Conservation (phyloP, 768 basidiomycete species). For the Boletus reticulatus region DNA sequence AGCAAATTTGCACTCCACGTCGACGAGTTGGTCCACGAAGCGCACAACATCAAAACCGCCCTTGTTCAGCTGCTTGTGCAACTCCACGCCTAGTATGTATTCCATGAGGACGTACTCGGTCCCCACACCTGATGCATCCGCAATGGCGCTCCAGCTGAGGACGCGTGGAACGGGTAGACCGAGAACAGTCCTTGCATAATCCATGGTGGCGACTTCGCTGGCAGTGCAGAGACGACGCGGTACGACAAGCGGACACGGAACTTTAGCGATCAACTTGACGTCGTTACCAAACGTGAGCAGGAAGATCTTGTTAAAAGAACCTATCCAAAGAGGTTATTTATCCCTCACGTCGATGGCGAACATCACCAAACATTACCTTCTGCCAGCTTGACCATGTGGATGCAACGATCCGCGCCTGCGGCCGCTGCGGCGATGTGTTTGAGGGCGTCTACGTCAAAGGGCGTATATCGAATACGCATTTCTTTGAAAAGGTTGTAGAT, state of each 20-base stretch:
- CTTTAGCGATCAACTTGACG: slow-evolving; percentile 14
- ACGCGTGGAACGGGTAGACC: slow-evolving; percentile 30
- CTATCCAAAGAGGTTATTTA: slow-evolving; percentile 7
- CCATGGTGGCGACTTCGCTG: slow-evolving; percentile 38
- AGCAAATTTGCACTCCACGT: slow-evolving; percentile 21
- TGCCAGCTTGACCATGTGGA: slow-evolving; percentile 14
- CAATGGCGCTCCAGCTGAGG: slow-evolving; percentile 28
- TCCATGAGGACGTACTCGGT: slow-evolving; percentile 38
- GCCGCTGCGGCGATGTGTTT: slow-evolving; percentile 12
- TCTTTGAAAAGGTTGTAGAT: not conserved
- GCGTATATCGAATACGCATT: not conserved
- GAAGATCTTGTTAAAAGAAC: slow-evolving; percentile 15
- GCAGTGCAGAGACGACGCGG: slow-evolving; percentile 30
- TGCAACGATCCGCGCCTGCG: slow-evolving; percentile 13
- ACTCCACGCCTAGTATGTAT: slow-evolving; percentile 23
- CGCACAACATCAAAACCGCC: not conserved
- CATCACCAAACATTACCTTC: slow-evolving; percentile 1
- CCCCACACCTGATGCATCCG: slow-evolving; percentile 24
- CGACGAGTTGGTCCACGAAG: slow-evolving; percentile 18
- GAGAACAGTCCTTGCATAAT: slow-evolving; percentile 28
- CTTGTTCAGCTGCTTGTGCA: slow-evolving; percentile 13
- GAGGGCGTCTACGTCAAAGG: slow-evolving; percentile 19
- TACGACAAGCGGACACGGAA: slow-evolving; percentile 23
- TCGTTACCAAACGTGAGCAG: slow-evolving; percentile 12
- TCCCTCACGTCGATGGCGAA: no score